Evolutionary conservation across 202 grass and related monocot genomes (phyloP), one percentile per base, ranked within the genome.

Genomic region (Carex arenaria): DNA sequence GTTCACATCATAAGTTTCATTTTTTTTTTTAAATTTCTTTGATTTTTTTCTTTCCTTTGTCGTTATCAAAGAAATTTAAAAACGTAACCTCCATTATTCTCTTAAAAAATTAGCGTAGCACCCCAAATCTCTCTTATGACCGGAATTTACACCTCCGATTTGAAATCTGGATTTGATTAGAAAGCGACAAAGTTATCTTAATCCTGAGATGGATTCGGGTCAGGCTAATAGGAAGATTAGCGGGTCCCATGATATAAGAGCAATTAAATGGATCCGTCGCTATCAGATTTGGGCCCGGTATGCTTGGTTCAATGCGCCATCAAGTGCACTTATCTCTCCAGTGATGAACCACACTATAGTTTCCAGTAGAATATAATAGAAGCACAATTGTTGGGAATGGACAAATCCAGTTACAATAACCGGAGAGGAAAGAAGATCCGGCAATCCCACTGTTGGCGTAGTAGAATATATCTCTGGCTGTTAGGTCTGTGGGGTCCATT

Each of bases 231-330:
- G 80, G 31, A 54, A 82, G 64, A 82, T 82, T 82, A 69, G 64
- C 62, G 42, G 80, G 80, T 82, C 64, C 80, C 63, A 40, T 67
- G 43, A 69, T 49, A 56, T 26, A 11, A 53, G 23, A n/a, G 80
- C 45, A 69, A 67, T 82, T 56, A 82, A 82, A 34, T 67, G 47
- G 80, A 82, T 82, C 80, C 63, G 80, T 82, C 80, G 64, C 63
- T 15, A 54, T 82, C 80, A 69, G 80, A 10, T 31, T 52, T 49
- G 78, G 78, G 78, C 60, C 78, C 78, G 69, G 40, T 49, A 26
- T 51, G 42, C 42, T 51, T 72, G n/a, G 42, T 65, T 54, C 61
- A 51, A 45, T 68, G 63, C 79, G 30, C 43, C 40, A 14, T 53
- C 61, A 15, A 67, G 0, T 18, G 6, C 23, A 59, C 20, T 15